Base-by-base conservation (phyloP, 805 yeast species). In the Kodamaea fukazawae region DNA sequence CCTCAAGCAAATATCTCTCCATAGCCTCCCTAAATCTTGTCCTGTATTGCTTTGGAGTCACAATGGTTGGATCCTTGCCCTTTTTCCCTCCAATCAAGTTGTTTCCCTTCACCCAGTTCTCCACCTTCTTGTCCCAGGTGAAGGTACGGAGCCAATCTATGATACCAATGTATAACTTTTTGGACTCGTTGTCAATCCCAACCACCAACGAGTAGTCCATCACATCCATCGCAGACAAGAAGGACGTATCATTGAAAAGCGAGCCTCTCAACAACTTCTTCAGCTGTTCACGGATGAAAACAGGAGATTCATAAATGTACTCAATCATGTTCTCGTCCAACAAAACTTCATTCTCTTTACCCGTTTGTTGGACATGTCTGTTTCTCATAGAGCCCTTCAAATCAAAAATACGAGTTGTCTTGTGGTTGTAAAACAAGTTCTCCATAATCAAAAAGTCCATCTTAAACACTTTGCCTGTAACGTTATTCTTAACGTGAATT, bases 301-400 rank as follows among this genome's bases (percentile, higher is more conserved):
- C 75, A 0, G 99, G 99, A 16, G 95, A 83, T 58, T 93, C 99
- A 55, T 88, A 93, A 43, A 95, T 91, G 57, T 88, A 93, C 57
- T 93, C 99, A 45, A 93, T 95, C 99, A 93, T 93, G 56, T 93
- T 93, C 54, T 93, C 99, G 61, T 93, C 99, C 40, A 93, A 64
- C 17, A 93, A 65, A 1, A 93, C 99, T 60, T 93, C 98, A 55
- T 93, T 89, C 46, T 85, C 96, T 54, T 80, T 83, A 5, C 99
- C 99, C 0, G 99, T 95, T 58, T 91, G 96, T 50, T 90, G 84
- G 27, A 91, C 99, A 54, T 91, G 97, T 48, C 99, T 73, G 61
- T 93, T 93, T 46, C 99, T 71, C 98, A 93, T 93, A 0, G 98
- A 90, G 0, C 99, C 99, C 60, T 93, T 93, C 61, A 93, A 75